Evolutionary conservation across 176 grass and related monocot genomes (phyloP).

Genomic region (Stipa capillata): DNA sequence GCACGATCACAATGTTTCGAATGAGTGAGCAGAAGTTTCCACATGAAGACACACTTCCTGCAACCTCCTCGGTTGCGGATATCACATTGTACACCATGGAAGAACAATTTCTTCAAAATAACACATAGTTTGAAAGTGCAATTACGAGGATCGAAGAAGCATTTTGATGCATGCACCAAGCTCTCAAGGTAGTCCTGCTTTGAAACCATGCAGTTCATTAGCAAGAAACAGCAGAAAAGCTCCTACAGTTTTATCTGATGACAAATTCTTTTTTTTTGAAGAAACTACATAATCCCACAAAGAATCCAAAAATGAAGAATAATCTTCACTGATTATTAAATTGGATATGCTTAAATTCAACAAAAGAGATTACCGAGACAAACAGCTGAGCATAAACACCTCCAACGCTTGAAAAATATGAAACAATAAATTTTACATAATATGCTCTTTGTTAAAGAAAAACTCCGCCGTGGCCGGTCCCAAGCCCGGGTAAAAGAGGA

Average conservation of each 20-base stretch:
- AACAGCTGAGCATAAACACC: background rate
- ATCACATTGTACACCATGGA: slow-evolving; percentile 60
- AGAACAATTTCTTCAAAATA: slow-evolving; percentile 61
- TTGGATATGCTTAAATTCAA: background rate
- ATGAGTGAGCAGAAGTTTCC: slow-evolving; percentile 59
- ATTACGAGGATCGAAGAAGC: slow-evolving; percentile 22
- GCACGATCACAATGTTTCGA: background rate
- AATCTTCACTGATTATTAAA: background rate
- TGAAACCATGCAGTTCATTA: slow-evolving; percentile 21
- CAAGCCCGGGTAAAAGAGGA: too few relatives aligned
- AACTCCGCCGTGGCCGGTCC: too few relatives aligned
- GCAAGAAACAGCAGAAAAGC: background rate
- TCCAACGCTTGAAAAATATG: background rate
- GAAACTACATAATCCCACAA: background rate
- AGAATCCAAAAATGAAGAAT: background rate
- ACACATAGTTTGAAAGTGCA: slow-evolving; percentile 43
- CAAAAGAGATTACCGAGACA: background rate
- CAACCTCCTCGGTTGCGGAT: slow-evolving; percentile 40
- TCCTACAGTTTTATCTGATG: background rate
- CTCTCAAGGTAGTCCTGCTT: slow-evolving; percentile 55
- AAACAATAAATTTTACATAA: background rate
- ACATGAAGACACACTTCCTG: slow-evolving; percentile 54
- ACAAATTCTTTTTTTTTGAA: too few relatives aligned
- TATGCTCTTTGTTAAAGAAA: background rate
- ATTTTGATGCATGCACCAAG: slow-evolving; percentile 71